Base-by-base conservation (phyloP, 2,329 filamentous ascomycete genomes). In the Scedosporium minutisporum region DNA sequence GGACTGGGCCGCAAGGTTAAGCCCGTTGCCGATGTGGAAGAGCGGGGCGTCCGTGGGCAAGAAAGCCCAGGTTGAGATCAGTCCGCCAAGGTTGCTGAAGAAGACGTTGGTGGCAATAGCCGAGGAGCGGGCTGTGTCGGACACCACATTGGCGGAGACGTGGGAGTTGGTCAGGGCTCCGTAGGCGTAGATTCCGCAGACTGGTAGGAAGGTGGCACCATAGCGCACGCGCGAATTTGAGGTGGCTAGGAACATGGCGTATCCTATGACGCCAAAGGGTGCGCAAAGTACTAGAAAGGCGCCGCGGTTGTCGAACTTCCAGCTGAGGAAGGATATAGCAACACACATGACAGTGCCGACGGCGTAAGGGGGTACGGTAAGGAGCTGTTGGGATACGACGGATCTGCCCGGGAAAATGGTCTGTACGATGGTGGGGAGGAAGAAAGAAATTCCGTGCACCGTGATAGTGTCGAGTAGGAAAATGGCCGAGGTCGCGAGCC, bases 371-470 rank as follows among this genome's bases (percentile, higher is more conserved):
- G 87, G 87, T 0, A 90, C 87, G 0, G 87, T 90, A 66, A 82
- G 82, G 0, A 90, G 81, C 73, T 90, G 88, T 70, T 89, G 85
- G 9, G 76, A 79, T 33, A 88, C 75, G 7, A 85, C 80, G 12
- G 76, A 77, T 62, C 76, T 73, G 2, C 78, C 67, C 0, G 86
- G 87, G 69, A 89, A 90, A 70, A 90, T 89, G 5, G 83, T 88
- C 48, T 75, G 73, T 51, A 91, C 85, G 65, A 91, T 90, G 0
- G 87, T 90, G 0, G 88, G 88, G 0, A 82, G 75, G 74, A 91
- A 91, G 78, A 90, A 89, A 2, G 84, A 84, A 1, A 90, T 77
- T 3, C 87, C 87, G 69, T 90, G 86, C 1, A 90, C 87, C 0
- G 87, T 90, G 70, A 91, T 84, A 72, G 87, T 88, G 76, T 85